These are phyloP conservation scores for Linderniella brevidens DNA, from an alignment of 257 asterid genomes.

Conservation along the genomic window DNA sequence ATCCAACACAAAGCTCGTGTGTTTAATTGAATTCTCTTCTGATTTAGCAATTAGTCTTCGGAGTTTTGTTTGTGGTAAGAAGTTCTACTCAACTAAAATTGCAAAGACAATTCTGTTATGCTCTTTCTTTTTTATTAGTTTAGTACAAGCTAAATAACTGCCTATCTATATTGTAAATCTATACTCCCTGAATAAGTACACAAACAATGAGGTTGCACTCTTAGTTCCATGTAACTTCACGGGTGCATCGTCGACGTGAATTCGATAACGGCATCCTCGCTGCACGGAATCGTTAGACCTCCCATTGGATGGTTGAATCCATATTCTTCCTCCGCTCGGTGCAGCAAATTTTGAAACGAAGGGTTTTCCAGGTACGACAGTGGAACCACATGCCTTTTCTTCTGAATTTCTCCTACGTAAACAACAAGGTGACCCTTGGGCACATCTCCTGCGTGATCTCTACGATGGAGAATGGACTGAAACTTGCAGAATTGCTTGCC, in stretches of 20 bases:
- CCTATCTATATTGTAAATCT: too few species aligned
- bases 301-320: constrained; percentile 32
- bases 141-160: too few species aligned
- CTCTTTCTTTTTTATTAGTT: too few species aligned
- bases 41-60: too few species aligned
- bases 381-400: constrained; percentile 28
- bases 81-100: too few species aligned
- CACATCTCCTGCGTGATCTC: constrained; percentile 16
- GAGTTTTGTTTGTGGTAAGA: too few species aligned
- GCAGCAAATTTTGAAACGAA: constrained; percentile 28
- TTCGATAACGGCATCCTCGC: constrained; percentile 23
- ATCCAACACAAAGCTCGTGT: too few species aligned
- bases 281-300: constrained; percentile 30
- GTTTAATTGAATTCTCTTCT: too few species aligned
- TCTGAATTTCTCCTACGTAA: constrained; percentile 22
- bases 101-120: too few species aligned
- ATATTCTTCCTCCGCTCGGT: constrained; percentile 27
- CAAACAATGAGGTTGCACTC: background rate
- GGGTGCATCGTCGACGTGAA: constrained; percentile 22
- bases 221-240: background rate
- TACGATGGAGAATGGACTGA: constrained; percentile 14
- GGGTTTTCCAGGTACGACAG: constrained; percentile 33
- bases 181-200: background rate
- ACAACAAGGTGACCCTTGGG: constrained; percentile 35
- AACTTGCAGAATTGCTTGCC: constrained; percentile 25